These are phyloP conservation scores for Gossypium bickii DNA, from an alignment of 345 rosid species.

Conservation along the genomic window DNA sequence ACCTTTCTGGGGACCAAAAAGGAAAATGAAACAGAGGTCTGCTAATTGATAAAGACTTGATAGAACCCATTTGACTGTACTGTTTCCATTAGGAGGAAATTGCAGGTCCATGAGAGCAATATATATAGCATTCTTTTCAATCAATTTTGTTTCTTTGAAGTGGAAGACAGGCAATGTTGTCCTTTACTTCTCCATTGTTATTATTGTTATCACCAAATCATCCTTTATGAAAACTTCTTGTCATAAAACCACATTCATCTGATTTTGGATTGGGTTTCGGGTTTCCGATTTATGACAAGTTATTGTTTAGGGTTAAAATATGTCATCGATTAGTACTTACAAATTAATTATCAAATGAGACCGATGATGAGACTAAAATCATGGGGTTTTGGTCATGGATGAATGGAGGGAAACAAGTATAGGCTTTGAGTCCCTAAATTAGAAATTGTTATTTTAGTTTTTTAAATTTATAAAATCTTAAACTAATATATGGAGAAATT, in stretches of 20 bases:
- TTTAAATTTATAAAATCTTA: too few species aligned
- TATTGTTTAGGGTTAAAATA: too few species aligned
- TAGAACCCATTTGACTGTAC: background rate
- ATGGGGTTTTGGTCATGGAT: too few species aligned
- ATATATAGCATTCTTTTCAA: background rate
- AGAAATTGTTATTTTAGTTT: too few species aligned
- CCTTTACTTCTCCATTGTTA: slow-evolving; percentile 1
- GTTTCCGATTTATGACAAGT: too few species aligned
- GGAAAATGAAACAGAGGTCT: background rate
- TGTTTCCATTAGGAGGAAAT: background rate
- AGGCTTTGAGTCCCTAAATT: too few species aligned
- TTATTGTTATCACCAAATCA: background rate
- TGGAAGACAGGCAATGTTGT: slow-evolving; percentile 24
- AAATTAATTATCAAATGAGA: too few species aligned
- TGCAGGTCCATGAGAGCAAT: slow-evolving; percentile 7
- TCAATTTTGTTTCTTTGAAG: slow-evolving; percentile 3
- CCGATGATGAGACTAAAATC: too few species aligned
- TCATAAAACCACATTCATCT: background rate
- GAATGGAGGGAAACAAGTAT: too few species aligned
- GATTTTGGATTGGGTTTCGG: background rate
- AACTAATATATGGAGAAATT: too few species aligned
- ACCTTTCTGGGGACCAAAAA: slow-evolving; percentile 10
- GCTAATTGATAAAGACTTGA: slow-evolving; percentile 20
- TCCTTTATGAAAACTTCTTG: background rate
- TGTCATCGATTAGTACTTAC: too few species aligned